Base-by-base conservation (phyloP, 192 early-diverging fungal species). In the Coemansia sp. region DNA sequence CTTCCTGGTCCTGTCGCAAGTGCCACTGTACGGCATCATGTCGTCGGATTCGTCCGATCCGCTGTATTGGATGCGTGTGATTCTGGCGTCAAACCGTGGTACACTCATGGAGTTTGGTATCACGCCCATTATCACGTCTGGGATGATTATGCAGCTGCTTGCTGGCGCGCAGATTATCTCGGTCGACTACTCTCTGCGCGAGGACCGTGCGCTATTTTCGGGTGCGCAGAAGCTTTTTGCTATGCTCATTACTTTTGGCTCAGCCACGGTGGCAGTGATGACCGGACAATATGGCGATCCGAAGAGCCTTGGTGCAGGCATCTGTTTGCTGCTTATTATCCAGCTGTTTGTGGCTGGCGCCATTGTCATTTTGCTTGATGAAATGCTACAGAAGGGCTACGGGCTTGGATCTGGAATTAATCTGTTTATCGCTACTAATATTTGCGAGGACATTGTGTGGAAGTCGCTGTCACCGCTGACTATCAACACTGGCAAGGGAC, bases 21-120 rank as follows among this genome's bases (percentile, higher is more conserved):
- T 99, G 49, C 98, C 98, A 16, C 86, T 99, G 60, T 99, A 98
- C 83, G 98, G 98, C 62, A 99, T 99, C 82, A 98, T 99, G 98
- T 97, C 96, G 47, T 93, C 92, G n/a, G 96, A 98, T 69, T 96
- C 96, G 14, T 82, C 79, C 19, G 98, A 99, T 83, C 98, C 98
- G 23, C 85, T 99, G 64, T 99, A 97, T 86, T 99, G 98, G 98
- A 90, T 99, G 89, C 93, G 98, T 88, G 94, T 96, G 31, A 99
- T 99, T 70, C 87, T 99, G 61, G 98, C 98, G 49, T 97, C 94
- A 32, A 99, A 99, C 88, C 90, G 98, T 81, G 98, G 98, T 74
- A 99, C 98, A 31, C 82, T 99, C 34, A 99, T 99, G 98, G 98
- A 99, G 83, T 87, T 98, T 81, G 98, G 98, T 82, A 99, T 99